Base-by-base conservation (phyloP, 257 asterid genomes). In the Solanum chilense region DNA sequence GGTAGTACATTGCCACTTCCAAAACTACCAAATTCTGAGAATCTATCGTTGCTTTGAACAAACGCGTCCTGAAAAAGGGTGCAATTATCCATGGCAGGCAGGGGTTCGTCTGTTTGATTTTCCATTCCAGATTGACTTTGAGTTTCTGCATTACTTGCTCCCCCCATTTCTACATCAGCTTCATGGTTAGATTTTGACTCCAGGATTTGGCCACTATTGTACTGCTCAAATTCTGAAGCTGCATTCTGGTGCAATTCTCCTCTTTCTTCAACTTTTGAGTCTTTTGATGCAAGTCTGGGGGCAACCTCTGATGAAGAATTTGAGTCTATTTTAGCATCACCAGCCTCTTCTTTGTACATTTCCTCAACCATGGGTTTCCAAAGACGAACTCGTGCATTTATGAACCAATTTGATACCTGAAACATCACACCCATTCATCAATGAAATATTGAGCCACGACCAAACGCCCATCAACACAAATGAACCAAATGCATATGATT, bases 321-420 rank as follows among this genome's bases (percentile, higher is more conserved):
- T 5, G 98, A 90, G 88, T 93, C 95, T 88, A 91, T 88, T 58
- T 95, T 93, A 25, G 91, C 88, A 73, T 93, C 98, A 1, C 92
- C 93, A 5, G 90, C 88, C 90, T 96, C 99, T 91, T 95, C 98
- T 88, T 93, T 94, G 96, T 96, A 95, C 97, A 96, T 96, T 82
- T 96, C 98, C 88, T 95, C 99, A 25, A 96, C 98, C 99, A 96
- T 95, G 39, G 99, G 98, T 91, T 96, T 96, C 99, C 98, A 96
- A 5, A 96, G 98, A 7, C 99, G 96, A 60, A 96, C 98, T 69
- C 98, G 89, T 20, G 99, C 99, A 80, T 96, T 96, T 90, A 96
- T 96, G 91, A 96, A 96, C 99, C 99, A 95, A 92, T 96, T 96
- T 84, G 98, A 96, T 84, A 95, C 99, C 99, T 96, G 89, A 74